A percentile compares a stretch with the other conserved stretches of the same genome.
These are phyloP conservation scores for Vitis hybrid DNA, from an alignment of 177 flowering plant genomes.

Conservation along the genomic window DNA sequence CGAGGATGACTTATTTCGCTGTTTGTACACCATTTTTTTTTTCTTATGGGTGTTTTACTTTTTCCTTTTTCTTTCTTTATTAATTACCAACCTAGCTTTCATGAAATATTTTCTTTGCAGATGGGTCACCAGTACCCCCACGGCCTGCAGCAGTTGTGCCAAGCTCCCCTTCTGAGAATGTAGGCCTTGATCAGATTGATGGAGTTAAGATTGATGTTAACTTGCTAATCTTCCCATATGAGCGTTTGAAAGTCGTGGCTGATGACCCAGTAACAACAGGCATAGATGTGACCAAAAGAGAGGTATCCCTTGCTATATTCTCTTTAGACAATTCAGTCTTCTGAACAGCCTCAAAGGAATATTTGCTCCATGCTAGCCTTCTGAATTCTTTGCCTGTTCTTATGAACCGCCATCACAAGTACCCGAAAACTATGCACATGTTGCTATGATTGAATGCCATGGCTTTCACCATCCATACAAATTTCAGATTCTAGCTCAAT, in stretches of 20 bases:
- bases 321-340: background rate
- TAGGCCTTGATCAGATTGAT: slow-evolving; percentile 12
- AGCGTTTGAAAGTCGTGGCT: slow-evolving; percentile 42
- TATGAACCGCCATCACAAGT: background rate
- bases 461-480: background rate
- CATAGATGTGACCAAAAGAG: slow-evolving; percentile 65
- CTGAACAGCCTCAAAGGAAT: background rate
- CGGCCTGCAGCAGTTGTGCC: slow-evolving; percentile 16
- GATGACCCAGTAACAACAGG: slow-evolving; percentile 33
- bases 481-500: background rate
- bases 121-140: slow-evolving; percentile 3
- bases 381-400: background rate
- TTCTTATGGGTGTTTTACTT: too few relatives aligned
- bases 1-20: too few relatives aligned
- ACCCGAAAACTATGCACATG: background rate
- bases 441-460: background rate
- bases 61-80: too few relatives aligned
- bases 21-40: too few relatives aligned
- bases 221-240: slow-evolving; percentile 38
- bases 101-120: background rate
- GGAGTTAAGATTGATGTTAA: slow-evolving; percentile 19
- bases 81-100: too few relatives aligned
- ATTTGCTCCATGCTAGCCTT: background rate
- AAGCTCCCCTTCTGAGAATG: slow-evolving; percentile 10
- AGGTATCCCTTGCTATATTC: slow-evolving; percentile 37